Conservation (phyloP, 2,329 filamentous ascomycete genomes). For the Phaeomoniella chlamydospora region DNA sequence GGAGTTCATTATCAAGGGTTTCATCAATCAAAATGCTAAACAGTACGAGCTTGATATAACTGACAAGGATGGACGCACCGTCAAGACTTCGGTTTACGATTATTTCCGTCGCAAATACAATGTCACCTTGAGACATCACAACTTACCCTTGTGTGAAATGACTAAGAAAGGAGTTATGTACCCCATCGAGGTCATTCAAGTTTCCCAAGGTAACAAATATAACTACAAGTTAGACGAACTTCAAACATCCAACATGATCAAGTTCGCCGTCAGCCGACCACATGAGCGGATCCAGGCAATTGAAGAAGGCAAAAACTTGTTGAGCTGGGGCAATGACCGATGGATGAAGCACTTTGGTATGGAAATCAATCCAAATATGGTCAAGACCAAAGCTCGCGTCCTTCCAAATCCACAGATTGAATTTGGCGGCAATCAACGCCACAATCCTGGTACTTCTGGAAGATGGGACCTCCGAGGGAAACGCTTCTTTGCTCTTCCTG, state of each 20-base stretch:
- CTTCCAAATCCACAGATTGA: conserved; percentile 57
- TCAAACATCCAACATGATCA: conserved; percentile 80
- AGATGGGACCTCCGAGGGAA: conserved; percentile 80
- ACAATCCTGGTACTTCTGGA: conserved; percentile 51
- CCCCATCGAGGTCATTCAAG: conserved; percentile 40
- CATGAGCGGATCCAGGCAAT: conserved; percentile 54
- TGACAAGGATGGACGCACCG: conserved; percentile 23
- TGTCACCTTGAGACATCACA: conserved; percentile 25
- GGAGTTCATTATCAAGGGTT: conserved; percentile 35
- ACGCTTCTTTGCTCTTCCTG: conserved; percentile 57
- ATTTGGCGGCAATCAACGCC: conserved; percentile 41
- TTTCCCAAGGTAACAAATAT: conserved; percentile 42
- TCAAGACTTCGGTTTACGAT: conserved; percentile 42
- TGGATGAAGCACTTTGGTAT: conserved; percentile 63
- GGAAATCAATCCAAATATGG: conserved; percentile 48
- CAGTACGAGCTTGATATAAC: conserved; percentile 27
- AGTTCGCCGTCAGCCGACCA: conserved; percentile 73
- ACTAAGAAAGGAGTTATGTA: conserved; percentile 38
- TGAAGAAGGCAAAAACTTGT: conserved; percentile 47
- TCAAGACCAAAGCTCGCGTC: conserved; percentile 54
- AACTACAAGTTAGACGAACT: conserved; percentile 41
- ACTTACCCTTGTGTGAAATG: conserved; percentile 44
- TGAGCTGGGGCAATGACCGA: conserved; percentile 55
- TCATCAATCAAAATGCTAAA: conserved; percentile 27
- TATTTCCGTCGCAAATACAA: conserved; percentile 42